Percentiles rank a stretch among this genome's conserved stretches.
Evolutionary conservation across 139 green algal species (phyloP).

Genomic region (Protoeuglena noctilucae): DNA sequence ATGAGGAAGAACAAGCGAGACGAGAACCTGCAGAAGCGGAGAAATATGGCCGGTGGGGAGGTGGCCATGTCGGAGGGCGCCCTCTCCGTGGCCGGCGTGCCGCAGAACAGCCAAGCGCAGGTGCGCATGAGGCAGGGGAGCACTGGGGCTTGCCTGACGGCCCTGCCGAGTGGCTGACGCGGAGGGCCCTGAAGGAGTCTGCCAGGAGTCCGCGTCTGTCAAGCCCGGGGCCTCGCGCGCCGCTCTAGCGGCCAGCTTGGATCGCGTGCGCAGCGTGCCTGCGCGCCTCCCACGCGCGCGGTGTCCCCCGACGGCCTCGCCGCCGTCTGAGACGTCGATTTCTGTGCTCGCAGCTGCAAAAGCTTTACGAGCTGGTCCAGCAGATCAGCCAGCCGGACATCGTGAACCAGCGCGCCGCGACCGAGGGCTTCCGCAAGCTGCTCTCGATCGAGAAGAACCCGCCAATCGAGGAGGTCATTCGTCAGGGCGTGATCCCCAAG

Average conservation of each 20-base stretch:
- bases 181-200: too few species aligned
- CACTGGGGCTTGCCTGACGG: conserved; percentile 19
- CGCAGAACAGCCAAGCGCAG: conserved; percentile 2
- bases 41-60: conserved; percentile 33
- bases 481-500: conserved; percentile 78
- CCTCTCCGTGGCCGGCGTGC: neutral
- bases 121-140: conserved; percentile 9
- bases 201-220: too few species aligned
- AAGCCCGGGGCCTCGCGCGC: neutral
- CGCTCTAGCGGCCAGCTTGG: neutral
- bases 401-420: conserved; percentile 82
- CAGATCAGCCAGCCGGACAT: conserved; percentile 64
- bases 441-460: conserved; percentile 95
- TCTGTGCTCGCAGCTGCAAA: conserved; percentile 59
- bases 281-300: neutral
- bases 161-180: conserved; percentile 22
- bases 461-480: conserved; percentile 97
- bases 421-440: conserved; percentile 93
- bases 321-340: neutral
- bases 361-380: conserved; percentile 81
- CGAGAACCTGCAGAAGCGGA: conserved; percentile 96
- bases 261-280: neutral
- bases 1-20: conserved; percentile 93
- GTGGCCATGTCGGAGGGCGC: neutral
- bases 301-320: neutral